Base-by-base conservation (phyloP, 2,329 filamentous ascomycete genomes). In the Epichloe aotearoae region DNA sequence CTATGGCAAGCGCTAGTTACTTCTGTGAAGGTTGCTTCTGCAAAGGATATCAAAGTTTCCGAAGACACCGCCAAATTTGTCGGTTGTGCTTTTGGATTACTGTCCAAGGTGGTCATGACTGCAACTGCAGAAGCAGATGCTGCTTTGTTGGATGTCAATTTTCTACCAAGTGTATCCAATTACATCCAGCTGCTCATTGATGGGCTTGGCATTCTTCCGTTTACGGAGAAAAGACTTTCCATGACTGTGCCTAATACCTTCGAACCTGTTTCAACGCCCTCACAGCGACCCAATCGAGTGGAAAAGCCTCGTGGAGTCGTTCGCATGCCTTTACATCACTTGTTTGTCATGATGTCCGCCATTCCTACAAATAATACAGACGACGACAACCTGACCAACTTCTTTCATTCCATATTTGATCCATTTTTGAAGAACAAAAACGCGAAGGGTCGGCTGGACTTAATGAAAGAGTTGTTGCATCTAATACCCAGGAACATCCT, bases 41-140 rank as follows among this genome's bases (percentile, higher is more conserved):
- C 75, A 41, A 95, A 95, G 66, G 93, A 98, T 66, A 84, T 98
- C 58, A 95, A 91, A 59, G 83, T 90, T 6, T 89, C 88, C 0
- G 77, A 78, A 12, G 91, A 97, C 54, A 87, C 89, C 1, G 86
- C 87, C 61, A 78, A 82, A 54, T 91, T 90, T 52, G 76, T 95
- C 54, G 83, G 86, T 20, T 75, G 80, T 41, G 74, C 89, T 20
- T 75, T 91, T 47, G 80, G 80, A 41, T 67, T 89, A 20, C 69
- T 95, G 6, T 77, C 80, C 46, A 79, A 76, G 26, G 65, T 90
- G 12, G 14, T 51, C 17, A 20, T 11, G 20, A 8, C 40, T 26
- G n/a, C 20, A 17, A 6, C 37, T 11, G 43, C 20, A 23, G 20
- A 49, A 23, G 17, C 37, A 15, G 42, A 36, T 39, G 5, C 15